Evolutionary conservation across 129 eudicot species (phyloP).

Genomic region (Tanacetum coccineum): DNA sequence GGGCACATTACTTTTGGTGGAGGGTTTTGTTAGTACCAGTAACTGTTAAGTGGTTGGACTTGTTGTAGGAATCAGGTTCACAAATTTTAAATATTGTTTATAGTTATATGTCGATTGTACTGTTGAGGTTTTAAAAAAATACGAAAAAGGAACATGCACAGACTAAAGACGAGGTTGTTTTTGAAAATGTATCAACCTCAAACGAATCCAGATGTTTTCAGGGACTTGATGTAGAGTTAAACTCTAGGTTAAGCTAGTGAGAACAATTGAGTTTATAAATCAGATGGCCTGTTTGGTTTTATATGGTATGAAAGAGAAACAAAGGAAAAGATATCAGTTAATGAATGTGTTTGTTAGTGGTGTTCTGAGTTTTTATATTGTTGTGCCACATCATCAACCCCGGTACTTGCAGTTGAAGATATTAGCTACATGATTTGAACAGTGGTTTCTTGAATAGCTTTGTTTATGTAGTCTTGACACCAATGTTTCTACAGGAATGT

Average conservation of each 20-base stretch:
- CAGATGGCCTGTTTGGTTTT: not conserved
- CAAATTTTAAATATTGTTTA: not conserved
- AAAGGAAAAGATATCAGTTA: not conserved
- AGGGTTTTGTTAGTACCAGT: not conserved
- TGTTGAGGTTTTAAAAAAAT: not conserved
- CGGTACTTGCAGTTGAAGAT: not conserved
- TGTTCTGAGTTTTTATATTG: not conserved
- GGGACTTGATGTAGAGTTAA: not conserved
- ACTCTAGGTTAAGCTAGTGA: not conserved
- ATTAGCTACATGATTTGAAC: not conserved
- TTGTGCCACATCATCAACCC: not conserved
- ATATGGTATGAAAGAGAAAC: not conserved
- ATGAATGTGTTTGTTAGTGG: not conserved
- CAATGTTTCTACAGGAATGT: slow-evolving; percentile 49
- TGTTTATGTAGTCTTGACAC: slow-evolving; percentile 6
- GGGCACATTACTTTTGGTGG: not conserved
- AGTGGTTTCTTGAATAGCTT: not conserved
- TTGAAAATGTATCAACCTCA: not conserved
- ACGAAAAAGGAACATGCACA: not conserved
- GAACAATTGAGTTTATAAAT: not conserved
- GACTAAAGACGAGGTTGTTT: not conserved
- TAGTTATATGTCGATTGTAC: not conserved
- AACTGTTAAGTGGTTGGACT: not conserved
- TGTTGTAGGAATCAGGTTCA: not conserved
- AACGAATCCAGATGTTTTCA: not conserved